Evolutionary conservation across 371 early-diverging fungal genomes (phyloP), one percentile per base, ranked within the genome.

Genomic region (Mucor sp.): DNA sequence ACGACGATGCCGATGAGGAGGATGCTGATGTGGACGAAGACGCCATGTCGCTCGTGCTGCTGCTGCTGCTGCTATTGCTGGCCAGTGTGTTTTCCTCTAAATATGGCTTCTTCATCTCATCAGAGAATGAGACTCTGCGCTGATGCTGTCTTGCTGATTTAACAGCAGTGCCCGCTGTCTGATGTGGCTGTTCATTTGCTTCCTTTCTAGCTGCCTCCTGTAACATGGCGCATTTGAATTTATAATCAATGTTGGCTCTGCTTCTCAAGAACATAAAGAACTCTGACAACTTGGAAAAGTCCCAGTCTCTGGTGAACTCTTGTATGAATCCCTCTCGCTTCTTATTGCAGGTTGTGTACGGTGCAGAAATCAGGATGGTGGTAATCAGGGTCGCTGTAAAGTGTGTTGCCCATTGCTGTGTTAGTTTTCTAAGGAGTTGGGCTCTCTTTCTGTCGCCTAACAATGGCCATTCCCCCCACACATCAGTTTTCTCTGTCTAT

Each of bases 211-310:
- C 92, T 1, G 89, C 88, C 71, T 89, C 87, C 66, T 92, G 90
- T 12, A 92, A 72, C 83, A 92, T 89, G 43, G 87, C 77, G 43
- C 90, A 90, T 71, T 92, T 92, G 48, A 90, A 82, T 61, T 89
- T 85, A 70, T 90, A 90, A 62, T 85, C 89, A 37, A 92, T 83
- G 14, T 89, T 89, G 9, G 91, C 86, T 43, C 83, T 81, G 44
- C 85, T 84, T 65, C 88, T 86, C 39, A 92, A 74, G 43, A 84
- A 88, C 74, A 90, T 90, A 79, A 92, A 92, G 53, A 92, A 90
- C 71, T 91, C 91, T 3, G 90, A 90, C 37, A 92, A 75, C 28
- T 90, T 86, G 56, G 89, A 90, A 77, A 92, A 92, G 71, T 90
- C 90, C 92, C 92, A 92, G 62, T 89, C 88, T 21, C 85, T 81